These are phyloP conservation scores for Verticillium albo-atrum DNA, from an alignment of 2,329 filamentous ascomycete genomes.

Conservation along the genomic window DNA sequence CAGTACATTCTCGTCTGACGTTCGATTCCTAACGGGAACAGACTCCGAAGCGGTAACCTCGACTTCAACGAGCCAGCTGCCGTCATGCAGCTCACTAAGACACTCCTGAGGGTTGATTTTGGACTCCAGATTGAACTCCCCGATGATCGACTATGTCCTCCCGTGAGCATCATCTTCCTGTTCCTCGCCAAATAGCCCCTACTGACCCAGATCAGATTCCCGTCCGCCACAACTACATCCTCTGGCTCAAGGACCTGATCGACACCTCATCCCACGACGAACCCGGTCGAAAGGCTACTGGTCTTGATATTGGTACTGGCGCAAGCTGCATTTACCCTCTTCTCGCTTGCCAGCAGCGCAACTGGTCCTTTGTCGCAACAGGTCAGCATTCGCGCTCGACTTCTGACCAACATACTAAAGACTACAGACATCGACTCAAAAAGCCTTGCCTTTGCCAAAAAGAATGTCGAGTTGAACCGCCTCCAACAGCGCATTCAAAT, in stretches of 20 bases:
- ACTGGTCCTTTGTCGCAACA: slow-evolving; percentile 72
- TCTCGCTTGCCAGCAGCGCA: slow-evolving; percentile 65
- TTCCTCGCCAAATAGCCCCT: neutral
- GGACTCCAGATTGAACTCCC: slow-evolving; percentile 66
- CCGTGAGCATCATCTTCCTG: slow-evolving; percentile 44
- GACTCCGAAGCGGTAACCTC: slow-evolving; percentile 47
- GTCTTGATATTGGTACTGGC: slow-evolving; percentile 85
- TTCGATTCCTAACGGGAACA: slow-evolving; percentile 11
- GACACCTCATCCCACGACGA: slow-evolving; percentile 61
- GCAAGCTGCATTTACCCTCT: slow-evolving; percentile 90
- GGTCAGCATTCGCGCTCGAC: slow-evolving; percentile 20
- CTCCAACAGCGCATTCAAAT: slow-evolving; percentile 62
- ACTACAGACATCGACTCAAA: slow-evolving; percentile 65
- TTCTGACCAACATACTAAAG: neutral
- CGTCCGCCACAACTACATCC: slow-evolving; percentile 79
- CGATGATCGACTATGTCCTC: slow-evolving; percentile 77
- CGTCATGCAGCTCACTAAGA: slow-evolving; percentile 77
- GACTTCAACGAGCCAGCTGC: slow-evolving; percentile 77
- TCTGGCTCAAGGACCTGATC: slow-evolving; percentile 80
- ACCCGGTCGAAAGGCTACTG: slow-evolving; percentile 49
- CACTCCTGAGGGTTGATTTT: slow-evolving; percentile 73
- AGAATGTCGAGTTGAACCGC: slow-evolving; percentile 64
- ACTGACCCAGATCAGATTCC: slow-evolving; percentile 37
- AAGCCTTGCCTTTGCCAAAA: slow-evolving; percentile 60
- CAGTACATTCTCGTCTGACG: neutral